phyloP scores from a whole-genome alignment of 2,329 filamentous ascomycete species.

The Aspergillus sp. region DNA sequence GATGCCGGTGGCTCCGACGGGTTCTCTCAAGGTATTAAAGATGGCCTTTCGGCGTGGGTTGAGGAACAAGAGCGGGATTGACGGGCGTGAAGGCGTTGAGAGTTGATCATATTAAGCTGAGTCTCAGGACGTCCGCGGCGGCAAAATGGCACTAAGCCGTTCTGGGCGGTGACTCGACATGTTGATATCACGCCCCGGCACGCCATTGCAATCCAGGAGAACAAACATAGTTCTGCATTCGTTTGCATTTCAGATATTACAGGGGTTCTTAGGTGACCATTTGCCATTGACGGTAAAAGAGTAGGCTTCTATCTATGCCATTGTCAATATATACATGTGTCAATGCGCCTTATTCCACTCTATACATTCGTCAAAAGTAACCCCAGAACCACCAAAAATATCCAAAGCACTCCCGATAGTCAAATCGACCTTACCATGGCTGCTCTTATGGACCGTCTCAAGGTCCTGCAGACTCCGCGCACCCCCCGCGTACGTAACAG shows the following conservation, averaged over 20 bases:
- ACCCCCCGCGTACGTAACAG: slow-evolving; percentile 95
- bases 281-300: too few relatives aligned
- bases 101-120: not conserved
- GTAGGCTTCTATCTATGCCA: too few relatives aligned
- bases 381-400: slow-evolving; percentile 82
- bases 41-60: not conserved
- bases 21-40: not conserved
- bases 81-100: slow-evolving; percentile 11
- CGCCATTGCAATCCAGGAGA: not conserved
- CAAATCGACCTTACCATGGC: slow-evolving; percentile 73
- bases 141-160: slow-evolving; percentile 12
- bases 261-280: too few relatives aligned
- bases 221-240: not conserved
- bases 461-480: slow-evolving; percentile 74
- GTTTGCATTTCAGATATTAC: not conserved
- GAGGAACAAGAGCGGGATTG: not conserved
- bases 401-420: slow-evolving; percentile 96
- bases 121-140: slow-evolving; percentile 1
- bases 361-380: slow-evolving; percentile 82
- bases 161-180: slow-evolving; percentile 9
- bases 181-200: not conserved
- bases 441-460: slow-evolving; percentile 70
- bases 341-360: slow-evolving; percentile 61
- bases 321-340: not conserved
- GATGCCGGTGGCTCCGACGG: not conserved